These are phyloP conservation scores for Hymenoscyphus salicellus DNA, from an alignment of 2,329 filamentous ascomycete genomes.

Conservation along the genomic window DNA sequence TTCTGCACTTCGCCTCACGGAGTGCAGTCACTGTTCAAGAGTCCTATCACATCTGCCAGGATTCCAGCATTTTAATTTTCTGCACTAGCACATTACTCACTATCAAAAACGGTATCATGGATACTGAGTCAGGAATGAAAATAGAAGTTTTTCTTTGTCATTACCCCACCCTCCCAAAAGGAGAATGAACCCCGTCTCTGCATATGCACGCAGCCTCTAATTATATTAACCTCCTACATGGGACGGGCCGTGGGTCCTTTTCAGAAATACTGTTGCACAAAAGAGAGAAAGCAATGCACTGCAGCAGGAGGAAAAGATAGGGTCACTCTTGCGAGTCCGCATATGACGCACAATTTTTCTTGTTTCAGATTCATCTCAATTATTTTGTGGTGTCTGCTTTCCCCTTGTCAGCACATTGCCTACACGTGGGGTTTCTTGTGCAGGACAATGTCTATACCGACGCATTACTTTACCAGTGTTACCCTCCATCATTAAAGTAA, in stretches of 20 bases:
- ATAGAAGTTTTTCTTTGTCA: slow-evolving; percentile 8
- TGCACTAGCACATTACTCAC: background rate
- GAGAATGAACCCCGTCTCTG: background rate
- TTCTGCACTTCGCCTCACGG: slow-evolving; percentile 9
- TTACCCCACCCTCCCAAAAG: slow-evolving; percentile 6
- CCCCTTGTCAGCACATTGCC: background rate
- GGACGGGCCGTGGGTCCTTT: background rate
- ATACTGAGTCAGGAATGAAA: slow-evolving; percentile 10
- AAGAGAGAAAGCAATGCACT: background rate
- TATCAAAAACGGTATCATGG: background rate
- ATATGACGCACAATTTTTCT: background rate
- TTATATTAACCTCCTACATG: background rate
- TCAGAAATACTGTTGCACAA: background rate
- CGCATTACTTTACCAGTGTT: background rate
- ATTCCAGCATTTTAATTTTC: background rate
- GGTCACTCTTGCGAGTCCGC: background rate
- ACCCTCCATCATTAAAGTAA: background rate
- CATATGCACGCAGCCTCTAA: slow-evolving; percentile 6
- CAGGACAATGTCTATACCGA: background rate
- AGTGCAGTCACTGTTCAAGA: background rate
- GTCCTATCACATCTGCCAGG: background rate
- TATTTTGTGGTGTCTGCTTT: background rate
- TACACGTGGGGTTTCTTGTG: background rate
- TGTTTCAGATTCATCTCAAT: background rate
- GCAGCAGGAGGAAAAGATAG: background rate